Conservation (phyloP, 1,284 basidiomycete species). For the Sparassis latifolia region DNA sequence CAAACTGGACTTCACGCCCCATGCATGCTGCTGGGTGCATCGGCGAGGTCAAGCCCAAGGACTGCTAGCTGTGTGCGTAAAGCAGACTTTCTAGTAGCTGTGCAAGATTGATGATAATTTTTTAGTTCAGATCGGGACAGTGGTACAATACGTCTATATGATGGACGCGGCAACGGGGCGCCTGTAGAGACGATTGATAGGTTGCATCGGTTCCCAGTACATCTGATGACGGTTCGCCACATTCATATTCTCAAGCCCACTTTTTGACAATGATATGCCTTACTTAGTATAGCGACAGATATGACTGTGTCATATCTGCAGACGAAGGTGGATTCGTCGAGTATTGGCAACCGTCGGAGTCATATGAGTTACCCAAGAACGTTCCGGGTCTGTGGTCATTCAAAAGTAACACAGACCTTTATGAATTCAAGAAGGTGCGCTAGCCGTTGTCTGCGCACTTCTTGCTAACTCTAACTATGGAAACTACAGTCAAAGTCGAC, state of each 20-base stretch:
- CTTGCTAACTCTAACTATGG: background rate
- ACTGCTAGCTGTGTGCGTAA: constrained; percentile 77
- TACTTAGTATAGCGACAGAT: constrained; percentile 80
- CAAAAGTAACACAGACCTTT: constrained; percentile 91
- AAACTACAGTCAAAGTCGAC: constrained; percentile 74
- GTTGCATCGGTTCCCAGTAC: constrained; percentile 84
- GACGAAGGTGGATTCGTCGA: constrained; percentile 95
- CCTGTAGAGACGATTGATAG: constrained; percentile 71
- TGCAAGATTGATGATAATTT: constrained; percentile 16
- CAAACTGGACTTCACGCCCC: constrained; percentile 79
- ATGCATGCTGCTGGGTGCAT: constrained; percentile 93
- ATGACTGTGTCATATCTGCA: constrained; percentile 89
- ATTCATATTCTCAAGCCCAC: background rate
- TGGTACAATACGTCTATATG: constrained; percentile 83
- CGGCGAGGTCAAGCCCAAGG: constrained; percentile 81
- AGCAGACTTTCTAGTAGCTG: constrained; percentile 1
- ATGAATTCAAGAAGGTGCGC: constrained; percentile 94
- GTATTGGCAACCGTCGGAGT: constrained; percentile 90
- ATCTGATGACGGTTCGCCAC: constrained; percentile 78
- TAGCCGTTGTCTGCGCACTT: background rate
- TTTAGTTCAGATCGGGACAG: constrained; percentile 73
- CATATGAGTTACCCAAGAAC: constrained; percentile 78
- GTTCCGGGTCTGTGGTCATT: constrained; percentile 81
- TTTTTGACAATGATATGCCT: background rate
- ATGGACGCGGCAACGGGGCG: constrained; percentile 80